Conservation (phyloP, 257 asterid genomes). For the Agastache rugosa region DNA sequence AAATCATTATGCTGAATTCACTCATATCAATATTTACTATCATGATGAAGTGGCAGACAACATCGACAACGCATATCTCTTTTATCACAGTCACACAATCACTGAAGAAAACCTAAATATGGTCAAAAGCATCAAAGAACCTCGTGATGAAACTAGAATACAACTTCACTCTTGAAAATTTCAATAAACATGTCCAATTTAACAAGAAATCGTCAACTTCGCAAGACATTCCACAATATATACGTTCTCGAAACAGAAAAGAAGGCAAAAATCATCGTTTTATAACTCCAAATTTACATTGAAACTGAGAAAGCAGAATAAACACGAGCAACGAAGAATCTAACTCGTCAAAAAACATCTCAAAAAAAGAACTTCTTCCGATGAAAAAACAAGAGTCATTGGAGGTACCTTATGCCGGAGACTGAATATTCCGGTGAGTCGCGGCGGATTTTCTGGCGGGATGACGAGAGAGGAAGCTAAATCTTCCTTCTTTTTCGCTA, state of each 20-base stretch:
- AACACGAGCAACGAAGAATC: slow-evolving; percentile 8
- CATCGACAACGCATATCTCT: neutral
- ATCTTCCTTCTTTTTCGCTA: slow-evolving; percentile 17
- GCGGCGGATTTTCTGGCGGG: slow-evolving; percentile 33
- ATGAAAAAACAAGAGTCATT: neutral
- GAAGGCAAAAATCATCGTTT: slow-evolving; percentile 6
- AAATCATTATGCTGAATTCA: slow-evolving; percentile 1
- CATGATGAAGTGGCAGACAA: neutral
- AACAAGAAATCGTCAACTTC: slow-evolving; percentile 10
- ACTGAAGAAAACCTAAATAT: slow-evolving; percentile 10
- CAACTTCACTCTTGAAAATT: neutral
- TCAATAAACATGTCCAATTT: slow-evolving; percentile 16
- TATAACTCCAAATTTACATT: neutral
- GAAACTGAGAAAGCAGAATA: slow-evolving; percentile 2
- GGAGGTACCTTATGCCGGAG: slow-evolving; percentile 38
- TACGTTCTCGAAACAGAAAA: slow-evolving; percentile 11
- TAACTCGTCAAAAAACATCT: slow-evolving; percentile 16
- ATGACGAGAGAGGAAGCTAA: slow-evolving; percentile 32
- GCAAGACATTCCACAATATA: slow-evolving; percentile 11
- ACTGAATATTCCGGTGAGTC: slow-evolving; percentile 34
- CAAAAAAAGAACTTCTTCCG: neutral
- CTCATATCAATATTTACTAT: slow-evolving; percentile 4
- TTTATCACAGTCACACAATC: slow-evolving; percentile 10
- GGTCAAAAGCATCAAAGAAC: neutral
- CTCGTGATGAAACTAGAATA: neutral